Base-by-base conservation (phyloP, 768 basidiomycete genomes). In the Suillus ampliporus region DNA sequence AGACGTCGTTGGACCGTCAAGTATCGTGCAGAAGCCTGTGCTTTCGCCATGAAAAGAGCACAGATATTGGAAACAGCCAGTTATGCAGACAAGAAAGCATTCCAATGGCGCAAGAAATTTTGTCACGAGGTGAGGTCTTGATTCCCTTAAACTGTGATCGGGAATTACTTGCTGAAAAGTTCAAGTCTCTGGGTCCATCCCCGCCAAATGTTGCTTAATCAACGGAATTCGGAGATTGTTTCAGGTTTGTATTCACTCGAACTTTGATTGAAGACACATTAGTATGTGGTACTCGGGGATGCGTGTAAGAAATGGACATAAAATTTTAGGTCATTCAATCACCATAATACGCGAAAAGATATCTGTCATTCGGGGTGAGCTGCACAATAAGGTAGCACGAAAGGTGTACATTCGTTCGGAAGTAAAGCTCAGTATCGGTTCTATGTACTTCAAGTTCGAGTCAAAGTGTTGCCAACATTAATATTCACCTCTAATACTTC, bases 91-190 rank as follows among this genome's bases (percentile, higher is more conserved):
- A 80, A 77, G 61, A 76, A 76, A 68, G 83, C 77, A 57, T 69
- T 82, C 56, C 79, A 83, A 7, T 87, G 87, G 88, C 74, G 84
- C 52, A 86, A 82, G 67, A 78, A 78, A n/a, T 82, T 84, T 31
- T 89, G 88, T 70, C 75, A 79, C 4, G 79, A 83, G 74, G 84
- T 81, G 69, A 60, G 70, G 61, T 21, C 26, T 48, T 47, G 7
- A 34, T 34, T 0, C 7, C 37, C 23, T 54, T 9, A 9, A 34
- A 51, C 31, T 10, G 5, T n/a, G 11, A 11, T 34, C 11, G 11
- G 31, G 37, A 23, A 54, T 54, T 23, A 15, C 3, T 54, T 38
- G 21, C 37, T 54, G 37, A 54, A 15, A 38, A 23, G 53, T 54
- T 23, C 8, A 54, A 38, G 53, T 54, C 35, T 38, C 53, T 54